These are phyloP conservation scores for Coccomyxa sp. DNA, from an alignment of 139 green algal species.

Conservation along the genomic window DNA sequence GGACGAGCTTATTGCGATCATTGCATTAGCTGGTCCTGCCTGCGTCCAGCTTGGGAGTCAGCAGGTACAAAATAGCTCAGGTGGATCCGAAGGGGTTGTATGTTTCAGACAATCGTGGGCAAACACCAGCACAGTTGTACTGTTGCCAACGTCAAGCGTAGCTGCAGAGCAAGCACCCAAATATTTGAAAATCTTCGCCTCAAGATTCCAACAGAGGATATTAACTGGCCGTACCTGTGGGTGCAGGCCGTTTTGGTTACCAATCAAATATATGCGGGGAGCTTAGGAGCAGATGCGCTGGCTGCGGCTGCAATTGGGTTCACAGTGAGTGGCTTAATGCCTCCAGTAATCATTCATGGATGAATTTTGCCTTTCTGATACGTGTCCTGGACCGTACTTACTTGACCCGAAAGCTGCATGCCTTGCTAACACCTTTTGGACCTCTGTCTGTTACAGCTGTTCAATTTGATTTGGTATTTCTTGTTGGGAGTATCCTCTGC, in stretches of 20 bases:
- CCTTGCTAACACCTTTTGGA: no score
- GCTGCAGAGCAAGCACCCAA: no score
- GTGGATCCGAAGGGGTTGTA: no score
- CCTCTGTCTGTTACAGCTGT: conserved; percentile 8
- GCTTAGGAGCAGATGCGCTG: conserved; percentile 3
- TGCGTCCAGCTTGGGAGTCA: not conserved
- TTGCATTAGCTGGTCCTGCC: not conserved
- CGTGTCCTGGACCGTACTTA: no score
- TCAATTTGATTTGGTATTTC: conserved; percentile 18
- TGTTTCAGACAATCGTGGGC: no score
- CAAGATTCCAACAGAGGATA: no score
- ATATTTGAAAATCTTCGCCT: no score
- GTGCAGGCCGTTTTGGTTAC: not conserved
- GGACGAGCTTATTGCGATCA: not conserved
- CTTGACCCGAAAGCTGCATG: no score
- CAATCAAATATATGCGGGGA: conserved; percentile 1
- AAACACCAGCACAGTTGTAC: no score
- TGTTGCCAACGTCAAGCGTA: no score
- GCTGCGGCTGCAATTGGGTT: conserved; percentile 6
- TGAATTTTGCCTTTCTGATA: no score
- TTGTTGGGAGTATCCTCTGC: not conserved
- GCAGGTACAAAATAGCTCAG: not conserved
- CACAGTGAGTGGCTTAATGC: not conserved
- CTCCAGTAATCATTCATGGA: not conserved
- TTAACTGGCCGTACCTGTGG: no score